Evolutionary conservation across 331 rosid species (phyloP).

Genomic region (Pyrus hybrid): DNA sequence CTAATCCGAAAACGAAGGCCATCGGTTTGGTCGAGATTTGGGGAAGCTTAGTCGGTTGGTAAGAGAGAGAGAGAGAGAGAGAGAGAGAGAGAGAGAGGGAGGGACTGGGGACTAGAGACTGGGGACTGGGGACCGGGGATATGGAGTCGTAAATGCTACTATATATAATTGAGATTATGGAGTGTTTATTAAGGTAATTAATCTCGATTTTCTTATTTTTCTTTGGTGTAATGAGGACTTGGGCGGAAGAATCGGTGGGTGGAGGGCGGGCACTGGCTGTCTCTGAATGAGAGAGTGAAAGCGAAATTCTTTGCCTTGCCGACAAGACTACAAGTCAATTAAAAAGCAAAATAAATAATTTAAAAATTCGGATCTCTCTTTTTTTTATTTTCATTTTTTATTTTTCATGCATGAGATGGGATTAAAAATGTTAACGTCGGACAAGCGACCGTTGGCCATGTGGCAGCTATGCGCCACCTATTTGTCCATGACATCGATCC

Average conservation of each 20-base stretch:
- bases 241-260: neutral
- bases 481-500: neutral
- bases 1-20: slow-evolving; percentile 76
- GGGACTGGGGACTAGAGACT: no score
- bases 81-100: neutral
- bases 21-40: slow-evolving; percentile 18
- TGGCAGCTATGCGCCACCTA: neutral
- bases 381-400: no score
- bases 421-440: neutral
- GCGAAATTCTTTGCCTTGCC: neutral
- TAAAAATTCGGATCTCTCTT: neutral
- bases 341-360: neutral
- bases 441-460: neutral
- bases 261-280: neutral
- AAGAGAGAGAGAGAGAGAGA: neutral
- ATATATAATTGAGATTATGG: neutral
- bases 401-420: neutral
- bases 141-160: neutral
- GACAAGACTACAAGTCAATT: neutral
- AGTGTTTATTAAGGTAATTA: neutral
- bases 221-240: neutral
- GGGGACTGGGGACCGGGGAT: no score
- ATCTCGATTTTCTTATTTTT: neutral
- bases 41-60: neutral
- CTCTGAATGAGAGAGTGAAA: neutral